Base-by-base conservation (phyloP, 495 filamentous ascomycete genomes). In the Trichocladium antarcticum region DNA sequence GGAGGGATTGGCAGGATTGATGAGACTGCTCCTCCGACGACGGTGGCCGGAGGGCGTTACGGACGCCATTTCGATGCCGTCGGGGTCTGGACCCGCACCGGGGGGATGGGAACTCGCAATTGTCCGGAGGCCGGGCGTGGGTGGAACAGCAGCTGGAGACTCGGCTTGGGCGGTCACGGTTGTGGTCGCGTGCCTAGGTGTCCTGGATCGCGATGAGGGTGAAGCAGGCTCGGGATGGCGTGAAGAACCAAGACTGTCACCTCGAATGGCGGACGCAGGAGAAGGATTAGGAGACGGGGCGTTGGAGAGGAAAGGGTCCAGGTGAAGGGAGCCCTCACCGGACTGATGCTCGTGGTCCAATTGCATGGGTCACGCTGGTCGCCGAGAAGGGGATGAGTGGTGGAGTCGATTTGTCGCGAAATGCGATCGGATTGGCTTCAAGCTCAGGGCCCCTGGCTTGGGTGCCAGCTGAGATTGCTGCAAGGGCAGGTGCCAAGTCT, bases 11-110 rank as follows among this genome's bases (percentile, higher is more conserved):
- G 65, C 57, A 35, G 68, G 62, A 42, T 68, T 72, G 39, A 76
- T 70, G 42, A 80, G 64, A 27, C 77, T 81, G 64, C 78, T 82
- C 36, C 78, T 70, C 37, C 79, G 75, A 43, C 77, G 74, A 46
- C 79, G 77, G 58, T 80, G 77, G 44, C 70, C 66, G 22, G 56
- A 55, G 11, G 65, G 62, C 45, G 63, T 57, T 55, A 71, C 63
- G 27, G 70, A 49, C 37, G 66, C 70, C 71, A 74, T 74, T 59
- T 74, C 71, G 57, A 74, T 68, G 41, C 66, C 68, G 42, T 65
- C 63, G 31, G 27, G n/a, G 45, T 47, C 57, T 28, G 21, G 35
- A 36, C 39, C 47, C 37, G 44, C 6, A 16, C 16, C n/a, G 37
- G 53, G 16, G 14, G 31, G 37, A 16, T 22, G 42, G 21, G 49